These are phyloP conservation scores for Xylaria telfairii DNA, from an alignment of 495 filamentous ascomycete species.

Conservation along the genomic window DNA sequence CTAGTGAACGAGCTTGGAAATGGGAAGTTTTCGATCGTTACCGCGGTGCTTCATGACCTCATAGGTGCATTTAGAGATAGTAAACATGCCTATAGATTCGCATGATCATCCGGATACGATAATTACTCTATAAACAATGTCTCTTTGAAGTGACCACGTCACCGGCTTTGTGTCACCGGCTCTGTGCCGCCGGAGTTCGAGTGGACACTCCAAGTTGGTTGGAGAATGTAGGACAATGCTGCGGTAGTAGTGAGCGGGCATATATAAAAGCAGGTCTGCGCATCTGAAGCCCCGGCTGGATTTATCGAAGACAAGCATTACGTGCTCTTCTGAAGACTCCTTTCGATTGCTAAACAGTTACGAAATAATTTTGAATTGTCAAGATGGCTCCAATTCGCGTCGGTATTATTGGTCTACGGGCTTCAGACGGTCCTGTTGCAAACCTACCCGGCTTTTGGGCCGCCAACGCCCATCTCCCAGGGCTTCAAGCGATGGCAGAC, in stretches of 20 bases:
- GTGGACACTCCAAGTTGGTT: not conserved
- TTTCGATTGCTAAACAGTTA: not conserved
- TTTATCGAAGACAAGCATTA: not conserved
- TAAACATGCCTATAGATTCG: not conserved
- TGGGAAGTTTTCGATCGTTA: not conserved
- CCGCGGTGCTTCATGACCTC: not conserved
- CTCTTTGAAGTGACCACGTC: not conserved
- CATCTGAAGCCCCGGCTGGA: not conserved
- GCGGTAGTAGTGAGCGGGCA: not conserved
- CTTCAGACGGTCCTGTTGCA: not conserved
- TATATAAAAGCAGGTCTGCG: not conserved
- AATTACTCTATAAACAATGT: not conserved
- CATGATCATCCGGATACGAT: not conserved
- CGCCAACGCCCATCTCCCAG: slow-evolving; percentile 51
- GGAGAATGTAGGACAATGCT: not conserved
- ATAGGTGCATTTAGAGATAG: not conserved
- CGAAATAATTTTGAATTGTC: not conserved
- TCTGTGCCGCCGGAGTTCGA: not conserved
- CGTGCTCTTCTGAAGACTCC: not conserved
- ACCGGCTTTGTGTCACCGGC: not conserved
- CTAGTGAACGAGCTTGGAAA: not conserved
- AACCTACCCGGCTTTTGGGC: slow-evolving; percentile 44
- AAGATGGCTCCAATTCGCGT: slow-evolving; percentile 18
- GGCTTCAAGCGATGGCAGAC: slow-evolving; percentile 35
- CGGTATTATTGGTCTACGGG: slow-evolving; percentile 9